Percentiles rank a stretch among this genome's conserved stretches.
phyloP scores from a whole-genome alignment of 495 filamentous ascomycete genomes.

The Penicillium paradoxum region DNA sequence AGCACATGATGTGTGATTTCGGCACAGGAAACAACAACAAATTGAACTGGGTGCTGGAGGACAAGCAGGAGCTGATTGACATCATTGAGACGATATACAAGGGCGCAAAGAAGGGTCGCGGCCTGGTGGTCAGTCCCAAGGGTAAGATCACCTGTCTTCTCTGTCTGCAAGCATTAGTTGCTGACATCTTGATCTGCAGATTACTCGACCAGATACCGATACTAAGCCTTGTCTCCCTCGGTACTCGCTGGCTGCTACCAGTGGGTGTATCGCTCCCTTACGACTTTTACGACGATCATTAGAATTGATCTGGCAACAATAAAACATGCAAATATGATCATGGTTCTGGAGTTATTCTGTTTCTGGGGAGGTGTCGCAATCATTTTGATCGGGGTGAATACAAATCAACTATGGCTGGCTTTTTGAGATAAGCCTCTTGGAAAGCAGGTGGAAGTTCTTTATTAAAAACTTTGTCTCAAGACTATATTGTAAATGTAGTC shows the following conservation, averaged over 20 bases:
- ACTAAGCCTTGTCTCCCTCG: slow-evolving; percentile 39
- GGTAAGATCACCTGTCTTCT: slow-evolving; percentile 28
- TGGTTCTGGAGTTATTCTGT: slow-evolving; percentile 5
- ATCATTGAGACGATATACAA: slow-evolving; percentile 98
- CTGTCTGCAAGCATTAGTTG: neutral
- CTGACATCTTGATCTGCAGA: slow-evolving; percentile 41
- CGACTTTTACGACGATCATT: slow-evolving; percentile 17
- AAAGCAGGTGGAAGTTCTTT: neutral
- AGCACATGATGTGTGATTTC: slow-evolving; percentile 98
- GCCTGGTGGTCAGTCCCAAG: slow-evolving; percentile 95
- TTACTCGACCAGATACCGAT: slow-evolving; percentile 80
- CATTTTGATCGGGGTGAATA: neutral
- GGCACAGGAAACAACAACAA: slow-evolving; percentile 99
- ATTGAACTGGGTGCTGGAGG: slow-evolving; percentile 93
- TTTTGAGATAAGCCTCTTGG: neutral
- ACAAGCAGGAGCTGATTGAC: slow-evolving; percentile 98
- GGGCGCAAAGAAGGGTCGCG: slow-evolving; percentile 93
- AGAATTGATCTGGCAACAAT: slow-evolving; percentile 1
- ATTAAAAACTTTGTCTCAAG: no score
- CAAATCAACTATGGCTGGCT: neutral
- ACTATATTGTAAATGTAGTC: neutral
- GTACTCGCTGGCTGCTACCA: neutral
- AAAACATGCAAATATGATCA: slow-evolving; percentile 5
- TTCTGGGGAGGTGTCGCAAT: slow-evolving; percentile 2
- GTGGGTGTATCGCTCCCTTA: slow-evolving; percentile 7